These are phyloP conservation scores for Phellinidium pouzarii DNA, from an alignment of 1,284 basidiomycete species.

Conservation along the genomic window DNA sequence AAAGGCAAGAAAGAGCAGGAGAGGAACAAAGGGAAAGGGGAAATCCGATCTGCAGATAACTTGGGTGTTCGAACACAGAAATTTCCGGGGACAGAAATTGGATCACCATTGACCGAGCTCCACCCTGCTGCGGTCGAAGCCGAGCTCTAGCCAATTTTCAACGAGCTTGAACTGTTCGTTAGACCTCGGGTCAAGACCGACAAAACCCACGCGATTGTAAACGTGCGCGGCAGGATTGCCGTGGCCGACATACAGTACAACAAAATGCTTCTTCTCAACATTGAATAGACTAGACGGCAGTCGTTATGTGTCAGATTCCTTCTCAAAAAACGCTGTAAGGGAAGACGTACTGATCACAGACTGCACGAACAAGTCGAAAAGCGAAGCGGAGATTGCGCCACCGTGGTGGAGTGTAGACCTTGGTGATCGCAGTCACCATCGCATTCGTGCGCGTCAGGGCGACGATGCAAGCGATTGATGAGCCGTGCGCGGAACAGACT, in stretches of 20 bases:
- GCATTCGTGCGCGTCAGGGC: conserved; percentile 52
- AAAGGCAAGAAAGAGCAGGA: too few relatives aligned
- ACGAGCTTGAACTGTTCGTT: conserved; percentile 33
- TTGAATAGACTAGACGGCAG: conserved; percentile 27
- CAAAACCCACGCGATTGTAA: conserved; percentile 55
- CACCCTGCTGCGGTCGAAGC: conserved; percentile 45
- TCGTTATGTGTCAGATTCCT: conserved; percentile 4
- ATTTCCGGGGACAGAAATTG: too few relatives aligned
- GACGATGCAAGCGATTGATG: conserved; percentile 54
- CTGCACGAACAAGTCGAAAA: conserved; percentile 46
- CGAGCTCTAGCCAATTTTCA: conserved; percentile 54
- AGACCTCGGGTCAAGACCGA: conserved; percentile 34
- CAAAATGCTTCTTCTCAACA: conserved; percentile 30
- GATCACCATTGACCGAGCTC: conserved; percentile 53
- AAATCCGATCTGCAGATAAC: too few relatives aligned
- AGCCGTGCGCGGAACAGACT: conserved; percentile 23
- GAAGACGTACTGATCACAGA: conserved; percentile 38
- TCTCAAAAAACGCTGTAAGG: not conserved
- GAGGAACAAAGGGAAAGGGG: too few relatives aligned
- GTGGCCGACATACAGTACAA: conserved; percentile 51
- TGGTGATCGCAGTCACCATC: conserved; percentile 52
- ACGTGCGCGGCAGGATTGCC: conserved; percentile 49
- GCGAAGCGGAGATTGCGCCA: conserved; percentile 50
- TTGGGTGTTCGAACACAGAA: too few relatives aligned
- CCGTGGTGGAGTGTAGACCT: conserved; percentile 51